A percentile compares a stretch with the other conserved stretches of the same genome.
Evolutionary conservation across 192 early-diverging fungal genomes (phyloP).

Genomic region (Rhizoclosmatium sp.): DNA sequence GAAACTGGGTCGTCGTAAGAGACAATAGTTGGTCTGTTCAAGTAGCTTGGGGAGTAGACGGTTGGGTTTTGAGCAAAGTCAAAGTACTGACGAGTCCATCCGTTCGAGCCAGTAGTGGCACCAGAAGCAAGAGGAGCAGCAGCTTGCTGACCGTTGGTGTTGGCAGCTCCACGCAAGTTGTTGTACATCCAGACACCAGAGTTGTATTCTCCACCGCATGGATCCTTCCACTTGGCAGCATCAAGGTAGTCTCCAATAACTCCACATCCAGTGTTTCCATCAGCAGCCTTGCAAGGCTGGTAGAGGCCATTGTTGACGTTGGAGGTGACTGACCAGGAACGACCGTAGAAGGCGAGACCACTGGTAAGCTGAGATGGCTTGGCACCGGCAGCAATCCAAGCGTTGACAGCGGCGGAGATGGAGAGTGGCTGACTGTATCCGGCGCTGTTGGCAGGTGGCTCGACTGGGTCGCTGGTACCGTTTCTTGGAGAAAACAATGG

Average conservation of each 20-base stretch:
- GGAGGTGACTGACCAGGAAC: slow-evolving; percentile 1
- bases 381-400: background rate
- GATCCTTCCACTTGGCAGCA: background rate
- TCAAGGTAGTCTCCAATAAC: slow-evolving; percentile 20
- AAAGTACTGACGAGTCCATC: slow-evolving; percentile 68
- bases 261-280: background rate
- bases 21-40: slow-evolving; percentile 68
- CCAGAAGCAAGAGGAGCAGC: slow-evolving; percentile 55
- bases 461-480: slow-evolving; percentile 2
- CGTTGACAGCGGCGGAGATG: background rate
- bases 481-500: background rate
- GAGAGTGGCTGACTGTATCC: slow-evolving; percentile 12
- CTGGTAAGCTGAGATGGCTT: background rate
- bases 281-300: background rate
- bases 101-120: slow-evolving; percentile 51
- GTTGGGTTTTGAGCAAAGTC: slow-evolving; percentile 59
- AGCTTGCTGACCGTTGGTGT: slow-evolving; percentile 52
- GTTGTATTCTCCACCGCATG: slow-evolving; percentile 6
- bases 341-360: slow-evolving; percentile 4
- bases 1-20: slow-evolving; percentile 82
- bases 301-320: slow-evolving; percentile 7
- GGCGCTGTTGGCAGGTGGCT: slow-evolving; percentile 13
- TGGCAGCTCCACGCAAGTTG: slow-evolving; percentile 64
- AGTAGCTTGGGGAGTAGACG: slow-evolving; percentile 61
- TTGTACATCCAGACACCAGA: slow-evolving; percentile 67